Percentiles rank a stretch among this genome's conserved stretches.
Conservation (phyloP, 2,329 filamentous ascomycete genomes). For the Dothiorella sarmentorum region DNA sequence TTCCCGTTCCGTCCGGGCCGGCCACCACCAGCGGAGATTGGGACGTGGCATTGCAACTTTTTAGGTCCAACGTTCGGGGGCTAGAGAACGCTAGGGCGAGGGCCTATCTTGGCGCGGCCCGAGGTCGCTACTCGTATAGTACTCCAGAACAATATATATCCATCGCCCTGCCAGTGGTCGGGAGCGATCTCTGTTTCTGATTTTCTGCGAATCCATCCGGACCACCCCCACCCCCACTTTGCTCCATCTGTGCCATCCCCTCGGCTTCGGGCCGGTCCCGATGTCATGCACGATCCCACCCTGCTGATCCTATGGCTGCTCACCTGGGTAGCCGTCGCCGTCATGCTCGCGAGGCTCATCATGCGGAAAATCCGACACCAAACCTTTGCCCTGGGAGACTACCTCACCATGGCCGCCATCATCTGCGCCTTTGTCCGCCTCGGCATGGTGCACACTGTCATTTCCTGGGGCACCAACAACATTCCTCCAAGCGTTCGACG, state of each 20-base stretch:
- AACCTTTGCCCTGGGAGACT: neutral
- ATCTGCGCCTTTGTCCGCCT: constrained; percentile 4
- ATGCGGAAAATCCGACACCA: neutral
- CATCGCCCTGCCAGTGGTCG: too few relatives aligned
- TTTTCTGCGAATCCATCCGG: neutral
- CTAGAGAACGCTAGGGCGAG: constrained; percentile 1
- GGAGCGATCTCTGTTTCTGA: too few relatives aligned
- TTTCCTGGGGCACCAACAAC: constrained; percentile 8
- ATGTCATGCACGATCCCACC: constrained; percentile 11
- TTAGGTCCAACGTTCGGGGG: too few relatives aligned
- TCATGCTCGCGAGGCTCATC: neutral
- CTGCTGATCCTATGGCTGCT: constrained; percentile 9
- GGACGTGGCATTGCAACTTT: neutral
- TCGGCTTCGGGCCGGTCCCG: neutral
- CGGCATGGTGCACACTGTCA: neutral
- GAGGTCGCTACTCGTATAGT: neutral
- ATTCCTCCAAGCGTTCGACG: neutral
- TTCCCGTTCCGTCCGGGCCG: neutral
- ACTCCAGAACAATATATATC: too few relatives aligned
- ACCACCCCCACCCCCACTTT: neutral
- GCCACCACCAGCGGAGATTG: neutral
- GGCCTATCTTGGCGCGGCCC: neutral
- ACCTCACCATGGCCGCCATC: constrained; percentile 5
- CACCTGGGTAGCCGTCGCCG: neutral
- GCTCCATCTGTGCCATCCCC: neutral